Percentiles rank a stretch among this genome's conserved stretches.
Evolutionary conservation across 352 stramenopile species (phyloP).

Genomic region (Pythium diclinum): DNA sequence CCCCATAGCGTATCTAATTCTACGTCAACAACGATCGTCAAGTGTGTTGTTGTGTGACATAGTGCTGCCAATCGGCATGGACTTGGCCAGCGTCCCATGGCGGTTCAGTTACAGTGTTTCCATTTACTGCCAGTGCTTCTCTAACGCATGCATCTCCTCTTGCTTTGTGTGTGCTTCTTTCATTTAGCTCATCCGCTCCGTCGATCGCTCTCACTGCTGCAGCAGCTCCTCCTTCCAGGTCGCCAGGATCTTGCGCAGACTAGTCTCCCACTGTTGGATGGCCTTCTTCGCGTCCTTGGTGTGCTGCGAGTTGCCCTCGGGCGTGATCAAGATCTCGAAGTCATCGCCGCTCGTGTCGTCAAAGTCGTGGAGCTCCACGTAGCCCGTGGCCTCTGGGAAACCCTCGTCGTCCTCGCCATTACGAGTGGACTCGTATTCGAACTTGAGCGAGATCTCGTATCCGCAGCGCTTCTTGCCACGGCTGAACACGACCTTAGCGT

Average conservation of each 20-base stretch:
- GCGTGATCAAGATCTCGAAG: conserved; percentile 66
- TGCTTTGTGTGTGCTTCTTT: background rate
- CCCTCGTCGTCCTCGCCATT: conserved; percentile 37
- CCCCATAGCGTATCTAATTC: too few relatives aligned
- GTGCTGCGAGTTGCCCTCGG: conserved; percentile 43
- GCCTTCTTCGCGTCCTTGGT: conserved; percentile 53
- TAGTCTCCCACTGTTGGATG: conserved; percentile 51
- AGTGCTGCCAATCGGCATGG: too few relatives aligned
- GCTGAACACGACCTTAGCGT: conserved; percentile 85
- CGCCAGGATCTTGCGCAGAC: conserved; percentile 65
- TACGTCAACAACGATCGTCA: too few relatives aligned
- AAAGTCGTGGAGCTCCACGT: conserved; percentile 83
- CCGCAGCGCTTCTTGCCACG: conserved; percentile 83
- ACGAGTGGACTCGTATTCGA: conserved; percentile 55
- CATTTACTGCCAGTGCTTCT: background rate
- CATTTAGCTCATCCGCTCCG: background rate
- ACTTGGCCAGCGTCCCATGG: background rate
- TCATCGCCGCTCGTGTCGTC: conserved; percentile 82
- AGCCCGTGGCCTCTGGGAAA: conserved; percentile 46
- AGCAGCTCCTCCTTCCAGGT: conserved; percentile 77
- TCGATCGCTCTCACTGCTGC: conserved; percentile 67
- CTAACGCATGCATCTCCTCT: background rate
- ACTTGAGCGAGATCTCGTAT: conserved; percentile 83
- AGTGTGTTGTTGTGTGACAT: too few relatives aligned
- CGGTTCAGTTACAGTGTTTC: background rate